Evolutionary conservation across 129 eudicot genomes (phyloP).

Genomic region (Tanacetum coccineum): DNA sequence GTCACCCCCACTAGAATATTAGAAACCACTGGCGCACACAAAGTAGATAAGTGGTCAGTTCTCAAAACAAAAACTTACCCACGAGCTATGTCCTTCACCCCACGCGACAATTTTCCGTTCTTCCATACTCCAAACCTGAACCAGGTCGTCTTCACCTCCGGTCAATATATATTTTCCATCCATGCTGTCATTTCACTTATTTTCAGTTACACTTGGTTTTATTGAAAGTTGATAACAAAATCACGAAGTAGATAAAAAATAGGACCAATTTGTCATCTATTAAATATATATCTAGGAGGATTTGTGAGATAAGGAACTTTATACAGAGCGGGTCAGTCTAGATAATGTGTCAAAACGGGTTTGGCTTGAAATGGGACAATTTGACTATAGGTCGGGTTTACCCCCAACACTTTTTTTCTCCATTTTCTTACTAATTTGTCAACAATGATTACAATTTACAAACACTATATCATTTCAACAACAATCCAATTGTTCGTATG

Average conservation of each 20-base stretch:
- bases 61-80: slow-evolving; percentile 45
- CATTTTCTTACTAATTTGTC: background rate
- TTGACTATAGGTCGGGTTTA: too few relatives aligned
- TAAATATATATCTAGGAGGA: background rate
- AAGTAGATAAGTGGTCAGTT: slow-evolving; percentile 2
- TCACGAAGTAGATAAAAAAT: background rate
- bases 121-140: slow-evolving; percentile 99
- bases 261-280: background rate
- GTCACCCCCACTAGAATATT: slow-evolving; percentile 39
- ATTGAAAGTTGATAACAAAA: background rate
- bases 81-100: slow-evolving; percentile 99
- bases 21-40: slow-evolving; percentile 17
- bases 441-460: too few relatives aligned
- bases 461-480: too few relatives aligned
- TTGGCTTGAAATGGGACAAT: background rate
- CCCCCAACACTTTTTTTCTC: background rate
- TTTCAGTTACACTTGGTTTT: slow-evolving; percentile 23
- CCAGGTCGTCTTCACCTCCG: slow-evolving; percentile 98
- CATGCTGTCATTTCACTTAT: slow-evolving; percentile 55
- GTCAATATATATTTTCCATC: slow-evolving; percentile 88
- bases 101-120: slow-evolving; percentile 91
- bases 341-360: background rate
- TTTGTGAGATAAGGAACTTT: background rate
- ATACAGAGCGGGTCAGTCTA: background rate
- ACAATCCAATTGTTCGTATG: too few relatives aligned